Conservation (phyloP, 305 asterid species). For the Solanum chacoense region DNA sequence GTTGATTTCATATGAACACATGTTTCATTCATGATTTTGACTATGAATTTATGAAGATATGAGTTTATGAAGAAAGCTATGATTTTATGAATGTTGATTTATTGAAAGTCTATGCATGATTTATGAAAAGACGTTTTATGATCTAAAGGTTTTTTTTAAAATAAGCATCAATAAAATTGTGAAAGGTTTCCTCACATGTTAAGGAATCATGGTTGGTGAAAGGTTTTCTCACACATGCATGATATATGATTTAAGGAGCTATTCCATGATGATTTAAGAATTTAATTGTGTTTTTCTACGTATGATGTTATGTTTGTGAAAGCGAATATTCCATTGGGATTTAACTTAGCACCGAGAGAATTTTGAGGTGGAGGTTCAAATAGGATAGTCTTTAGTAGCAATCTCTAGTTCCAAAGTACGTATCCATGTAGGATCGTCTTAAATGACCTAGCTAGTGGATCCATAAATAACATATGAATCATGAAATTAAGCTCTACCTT, state of each 20-base stretch:
- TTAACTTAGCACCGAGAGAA: background rate
- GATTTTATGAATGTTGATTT: background rate
- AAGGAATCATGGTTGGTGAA: background rate
- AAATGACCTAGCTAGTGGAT: background rate
- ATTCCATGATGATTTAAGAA: background rate
- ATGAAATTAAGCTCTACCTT: background rate
- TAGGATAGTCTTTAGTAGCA: background rate
- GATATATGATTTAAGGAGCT: background rate
- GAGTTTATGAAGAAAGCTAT: background rate
- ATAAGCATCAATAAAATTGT: no score
- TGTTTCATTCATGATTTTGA: background rate
- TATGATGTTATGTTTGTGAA: background rate
- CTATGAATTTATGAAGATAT: background rate
- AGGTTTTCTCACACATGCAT: background rate
- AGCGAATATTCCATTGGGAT: background rate
- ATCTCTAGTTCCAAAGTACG: background rate
- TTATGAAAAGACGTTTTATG: no score
- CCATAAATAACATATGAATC: background rate
- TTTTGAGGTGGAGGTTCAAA: background rate
- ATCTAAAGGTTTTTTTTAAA: background rate
- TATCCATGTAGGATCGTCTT: background rate
- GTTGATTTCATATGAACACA: background rate
- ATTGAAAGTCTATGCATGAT: background rate
- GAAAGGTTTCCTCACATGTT: background rate
- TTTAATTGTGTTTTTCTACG: background rate